Evolutionary conservation across 108 stramenopile species (phyloP), one percentile per base, ranked within the genome.

Genomic region (Asterionellopsis glacialis): DNA sequence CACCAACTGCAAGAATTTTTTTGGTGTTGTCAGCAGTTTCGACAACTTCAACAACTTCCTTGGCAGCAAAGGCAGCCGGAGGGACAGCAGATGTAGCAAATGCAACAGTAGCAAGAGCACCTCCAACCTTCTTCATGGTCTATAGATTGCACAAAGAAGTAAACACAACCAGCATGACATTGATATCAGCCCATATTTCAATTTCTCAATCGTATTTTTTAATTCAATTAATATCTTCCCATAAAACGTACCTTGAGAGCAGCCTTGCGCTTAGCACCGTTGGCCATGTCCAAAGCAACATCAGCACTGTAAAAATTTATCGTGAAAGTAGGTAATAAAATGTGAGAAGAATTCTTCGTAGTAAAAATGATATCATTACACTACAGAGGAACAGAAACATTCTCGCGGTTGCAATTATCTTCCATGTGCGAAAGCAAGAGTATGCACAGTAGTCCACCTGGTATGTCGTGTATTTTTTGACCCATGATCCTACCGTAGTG

Each of bases 41-140:
- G 7, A 84, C 77, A 54, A 84, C 87, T 57, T 84, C 72, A 25
- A 68, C 63, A 0, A 76, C 73, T 61, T 82, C 77, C 51, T 84
- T 87, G 5, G 86, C 86, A 13, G 74, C 74, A 24, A 81, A 49
- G 16, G 86, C 86, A 15, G 69, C 76, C 21, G 73, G 76, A 21
- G 87, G 83, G 25, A 76, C 69, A 39, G 81, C 87, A 38, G 79
- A 67, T n/a, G 83, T 74, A n/a, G 81, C 74, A 39, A 88, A 69
- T 9, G 81, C 81, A 33, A 80, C 71, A 15, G 87, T 68, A 49
- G 81, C 79, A 33, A 77, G 62, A 45, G 74, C 83, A 58, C 87
- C 83, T 21, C 81, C 87, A 44, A 81, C 81, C 59, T 80, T 84
- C 45, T 72, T 79, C 41, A 83, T 51, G 44, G 66, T 70, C 81